phyloP scores from a whole-genome alignment of 805 yeast genomes.

The Komagataella pastoris region DNA sequence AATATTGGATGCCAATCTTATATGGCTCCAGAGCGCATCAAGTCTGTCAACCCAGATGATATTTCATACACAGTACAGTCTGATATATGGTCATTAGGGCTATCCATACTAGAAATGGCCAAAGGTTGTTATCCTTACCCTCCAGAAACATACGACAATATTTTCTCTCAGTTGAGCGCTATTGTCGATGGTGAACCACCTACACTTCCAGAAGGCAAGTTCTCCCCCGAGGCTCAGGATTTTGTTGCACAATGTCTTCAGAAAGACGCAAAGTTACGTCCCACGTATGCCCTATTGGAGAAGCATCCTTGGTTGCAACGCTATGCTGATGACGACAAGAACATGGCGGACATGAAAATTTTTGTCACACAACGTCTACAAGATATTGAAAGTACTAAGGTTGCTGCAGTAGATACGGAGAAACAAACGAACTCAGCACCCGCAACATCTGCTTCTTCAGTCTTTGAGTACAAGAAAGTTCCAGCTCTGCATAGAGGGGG shows the following conservation, averaged over 20 bases:
- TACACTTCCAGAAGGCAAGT: conserved; percentile 46
- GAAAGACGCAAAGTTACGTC: conserved; percentile 72
- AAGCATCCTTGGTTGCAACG: conserved; percentile 74
- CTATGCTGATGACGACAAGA: conserved; percentile 22
- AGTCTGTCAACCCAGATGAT: conserved; percentile 59
- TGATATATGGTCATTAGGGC: conserved; percentile 91
- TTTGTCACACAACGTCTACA: conserved; percentile 22
- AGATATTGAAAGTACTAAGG: conserved; percentile 4
- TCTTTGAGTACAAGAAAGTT: conserved; percentile 3
- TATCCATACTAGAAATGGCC: conserved; percentile 78
- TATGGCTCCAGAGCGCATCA: conserved; percentile 97
- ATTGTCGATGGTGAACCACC: conserved; percentile 96
- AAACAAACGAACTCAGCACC: conserved; percentile 6
- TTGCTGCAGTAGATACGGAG: conserved; percentile 9
- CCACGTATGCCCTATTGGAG: conserved; percentile 63
- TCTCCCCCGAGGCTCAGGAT: conserved; percentile 63
- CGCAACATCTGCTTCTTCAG: background rate
- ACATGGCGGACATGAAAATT: conserved; percentile 13
- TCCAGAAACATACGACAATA: conserved; percentile 80
- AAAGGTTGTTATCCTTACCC: conserved; percentile 94
- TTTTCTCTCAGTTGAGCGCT: conserved; percentile 87
- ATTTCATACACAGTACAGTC: conserved; percentile 83
- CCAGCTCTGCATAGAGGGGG: conserved; percentile 12
- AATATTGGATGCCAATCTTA: conserved; percentile 96
- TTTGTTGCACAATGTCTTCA: conserved; percentile 70